Evolutionary conservation across 352 stramenopile species (phyloP), one percentile per base, ranked within the genome.

Genomic region (Lagenidium sp.): DNA sequence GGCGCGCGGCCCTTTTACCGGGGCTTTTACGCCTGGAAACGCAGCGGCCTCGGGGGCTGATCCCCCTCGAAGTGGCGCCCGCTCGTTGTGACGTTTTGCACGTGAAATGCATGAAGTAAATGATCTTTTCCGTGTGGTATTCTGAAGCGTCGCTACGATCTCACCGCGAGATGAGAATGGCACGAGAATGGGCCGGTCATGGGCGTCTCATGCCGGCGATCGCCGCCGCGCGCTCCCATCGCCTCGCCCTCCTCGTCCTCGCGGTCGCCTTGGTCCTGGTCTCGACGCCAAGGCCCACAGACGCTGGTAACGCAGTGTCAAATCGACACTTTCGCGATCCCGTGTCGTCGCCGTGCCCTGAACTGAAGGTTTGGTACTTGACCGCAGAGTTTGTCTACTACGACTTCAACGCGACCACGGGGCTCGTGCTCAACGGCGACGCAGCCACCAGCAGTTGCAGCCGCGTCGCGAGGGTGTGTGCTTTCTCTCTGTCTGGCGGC

Each of bases 401-500:
- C 35, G 70, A 94, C 54, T 96, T 96, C 30, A 94, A 92, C 39
- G 64, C 60, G 25, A 95, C 83, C 5, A 76, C 60, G 3, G 85
- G 83, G 0, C 63, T 95, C 6, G 54, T 68, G 20, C 62, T 95
- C 16, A 91, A 90, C 49, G 85, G 85, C 24, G 63, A 81, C 28
- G 74, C 81, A 20, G 65, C 79, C 4, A 94, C 81, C 12, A 88
- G 55, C 46, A 88, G 66, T 48, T 96, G 85, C 41, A 57, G 53
- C 10, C 69, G 59, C 19, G 47, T 77, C 7, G 11, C 58, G 22
- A 50, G 44, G 21, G 74, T 87, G 63, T 10, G 63, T 19, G n/a
- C n/a, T 28, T 15, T 32, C 28, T 32, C 8, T 32, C 28, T 32
- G 8, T 32, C 28, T 32, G 8, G 8, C 28, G 8, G 15, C 28